Base-by-base conservation (phyloP, 2,329 filamentous ascomycete species). In the Alternaria sp. region DNA sequence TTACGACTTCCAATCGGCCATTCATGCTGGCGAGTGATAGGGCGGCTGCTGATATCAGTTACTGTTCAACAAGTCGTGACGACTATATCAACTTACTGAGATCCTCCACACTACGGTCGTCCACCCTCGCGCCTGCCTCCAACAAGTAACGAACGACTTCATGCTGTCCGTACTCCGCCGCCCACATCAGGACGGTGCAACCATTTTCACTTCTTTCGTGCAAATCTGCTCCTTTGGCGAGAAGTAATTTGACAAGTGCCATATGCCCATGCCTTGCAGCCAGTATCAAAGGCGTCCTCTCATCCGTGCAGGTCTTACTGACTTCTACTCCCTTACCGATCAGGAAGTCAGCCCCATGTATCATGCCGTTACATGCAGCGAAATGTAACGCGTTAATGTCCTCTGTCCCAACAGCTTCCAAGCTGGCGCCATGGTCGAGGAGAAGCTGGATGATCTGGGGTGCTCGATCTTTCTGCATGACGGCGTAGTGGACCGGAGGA, bases 251-350 rank as follows among this genome's bases (percentile, higher is more conserved):
- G 11, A 64, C 67, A 32, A 66, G 45, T 8, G 52, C 58, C 7
- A 55, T 26, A 13, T 70, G 49, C 12, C 74, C 74, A 15, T 50
- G 49, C 11, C 68, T 64, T 17, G 71, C 71, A 4, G 74, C 71
- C 9, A 71, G 57, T 23, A 69, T 55, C 2, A 74, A 25, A 52
- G 74, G 63, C n/a, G 69, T 75, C 19, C 66, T 65, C 15, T 59
- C 67, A 30, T 44, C 57, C 12, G 45, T 40, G 25, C 68, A 72
- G 25, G 56, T 61, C 10, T 23, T 59, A 15, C 72, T 67, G 3
- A 71, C 54, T 30, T 74, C 63, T 45, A 72, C 59, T 9, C 65
- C 68, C 21, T 62, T 64, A 2, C 50, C 47, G 23, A 71, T 25
- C 0, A 75, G 62, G 19, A 66, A 70, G 13, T 71, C 64, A 11